Evolutionary conservation across 2,329 filamentous ascomycete species (phyloP), one percentile per base, ranked within the genome.

Genomic region (Chlorencoelia australis): DNA sequence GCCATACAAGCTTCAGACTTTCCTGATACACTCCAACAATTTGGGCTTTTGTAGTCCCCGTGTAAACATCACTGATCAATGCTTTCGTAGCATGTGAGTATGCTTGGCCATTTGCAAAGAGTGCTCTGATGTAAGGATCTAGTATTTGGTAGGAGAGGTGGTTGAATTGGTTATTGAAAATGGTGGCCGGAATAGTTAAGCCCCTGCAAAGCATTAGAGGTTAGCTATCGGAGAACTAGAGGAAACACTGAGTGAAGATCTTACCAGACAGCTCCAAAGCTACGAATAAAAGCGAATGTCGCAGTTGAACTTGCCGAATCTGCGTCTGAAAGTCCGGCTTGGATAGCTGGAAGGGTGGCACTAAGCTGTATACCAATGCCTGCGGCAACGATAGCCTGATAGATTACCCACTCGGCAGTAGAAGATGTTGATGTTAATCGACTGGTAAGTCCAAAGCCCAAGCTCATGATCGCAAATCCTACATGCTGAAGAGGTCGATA

Each of bases 261-360:
- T n/a, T n/a, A n/a, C 39, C 37, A 42, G 5, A 45, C 35, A 7
- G 28, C 24, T 14, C 43, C 43, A 15, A 45, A 41, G 13, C 31
- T 32, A 20, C 37, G 37, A 11, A 41, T 13, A 24, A 45, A 43
- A 17, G 26, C 37, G 28, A 30, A 43, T 14, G 16, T 28, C 11
- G 29, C 28, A 16, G 40, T 45, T 19, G 43, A 25, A 9, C 19
- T 18, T 10, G 40, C 43, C 4, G 35, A 22, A 18, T 43, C 40
- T 7, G n/a, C 27, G 10, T 43, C 43, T 4, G 30, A 11, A 17
- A 45, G 30, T 17, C 21, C 18, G n/a, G 47, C 65, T 44, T 63
- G 59, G n/a, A 66, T 53, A 0, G 67, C 62, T 1, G 66, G 63
- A 11, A 42, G 19, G 18, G 30, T 35, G 21, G 29, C 19, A 5